These are phyloP conservation scores for Fusarium secorum DNA, from an alignment of 2,329 filamentous ascomycete genomes.

Conservation along the genomic window DNA sequence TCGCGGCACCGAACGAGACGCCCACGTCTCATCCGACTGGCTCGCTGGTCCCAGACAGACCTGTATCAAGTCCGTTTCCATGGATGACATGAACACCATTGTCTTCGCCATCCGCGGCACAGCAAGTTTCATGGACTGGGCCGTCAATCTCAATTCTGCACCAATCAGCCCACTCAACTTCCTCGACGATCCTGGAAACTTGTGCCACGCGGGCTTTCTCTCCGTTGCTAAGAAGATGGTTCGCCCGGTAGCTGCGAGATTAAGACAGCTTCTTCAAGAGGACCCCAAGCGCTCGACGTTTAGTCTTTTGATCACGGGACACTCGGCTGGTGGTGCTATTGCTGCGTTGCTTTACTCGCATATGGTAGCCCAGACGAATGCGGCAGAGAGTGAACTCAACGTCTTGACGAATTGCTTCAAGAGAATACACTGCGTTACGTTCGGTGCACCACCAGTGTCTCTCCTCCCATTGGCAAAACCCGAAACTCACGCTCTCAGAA, in stretches of 20 bases:
- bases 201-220: slow-evolving; percentile 83
- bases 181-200: slow-evolving; percentile 78
- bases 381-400: slow-evolving; percentile 72
- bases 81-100: slow-evolving; percentile 80
- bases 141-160: slow-evolving; percentile 77
- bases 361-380: slow-evolving; percentile 70
- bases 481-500: slow-evolving; percentile 56
- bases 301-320: slow-evolving; percentile 83
- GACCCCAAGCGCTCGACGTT: slow-evolving; percentile 71
- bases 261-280: slow-evolving; percentile 75
- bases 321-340: slow-evolving; percentile 85
- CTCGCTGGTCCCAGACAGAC: slow-evolving; percentile 81
- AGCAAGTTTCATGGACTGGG: slow-evolving; percentile 84
- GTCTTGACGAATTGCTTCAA: slow-evolving; percentile 75
- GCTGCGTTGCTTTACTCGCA: slow-evolving; percentile 82
- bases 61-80: slow-evolving; percentile 81
- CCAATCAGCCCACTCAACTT: slow-evolving; percentile 73
- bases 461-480: slow-evolving; percentile 73
- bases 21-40: slow-evolving; percentile 76
- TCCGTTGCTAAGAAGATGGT: slow-evolving; percentile 79
- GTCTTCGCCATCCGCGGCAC: slow-evolving; percentile 86
- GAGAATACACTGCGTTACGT: slow-evolving; percentile 83
- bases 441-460: slow-evolving; percentile 82
- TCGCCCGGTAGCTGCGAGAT: slow-evolving; percentile 72
- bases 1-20: slow-evolving; percentile 67